Percentiles rank a stretch among this genome's conserved stretches.
Conservation (phyloP, 1,139 yeast genomes). For the Casaregolazyma lundiana region DNA sequence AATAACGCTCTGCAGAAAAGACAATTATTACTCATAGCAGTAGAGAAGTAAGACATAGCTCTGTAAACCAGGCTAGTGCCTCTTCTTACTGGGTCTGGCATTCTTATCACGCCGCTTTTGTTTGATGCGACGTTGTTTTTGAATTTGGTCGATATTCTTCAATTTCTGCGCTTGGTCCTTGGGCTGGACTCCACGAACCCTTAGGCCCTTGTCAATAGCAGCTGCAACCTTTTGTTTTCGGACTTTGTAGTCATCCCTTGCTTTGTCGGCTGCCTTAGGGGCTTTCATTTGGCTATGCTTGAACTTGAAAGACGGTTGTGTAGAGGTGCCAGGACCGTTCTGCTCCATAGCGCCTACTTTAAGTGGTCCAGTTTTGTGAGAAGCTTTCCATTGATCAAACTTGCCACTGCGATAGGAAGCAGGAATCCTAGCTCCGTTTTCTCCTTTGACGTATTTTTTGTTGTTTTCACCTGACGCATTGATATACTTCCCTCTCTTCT, state of each 20-base stretch:
- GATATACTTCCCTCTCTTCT: constrained; percentile 85
- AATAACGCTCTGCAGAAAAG: no score
- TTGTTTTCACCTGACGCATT: constrained; percentile 68
- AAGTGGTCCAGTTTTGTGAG: constrained; percentile 49
- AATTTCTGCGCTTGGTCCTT: constrained; percentile 39
- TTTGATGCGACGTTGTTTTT: constrained; percentile 66
- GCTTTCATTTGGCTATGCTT: constrained; percentile 73
- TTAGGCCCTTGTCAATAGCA: constrained; percentile 72
- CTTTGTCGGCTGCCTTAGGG: constrained; percentile 85
- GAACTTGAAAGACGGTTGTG: constrained; percentile 40
- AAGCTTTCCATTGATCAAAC: constrained; percentile 84
- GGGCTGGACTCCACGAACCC: constrained; percentile 55
- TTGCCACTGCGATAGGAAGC: constrained; percentile 90
- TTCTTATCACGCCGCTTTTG: constrained; percentile 80
- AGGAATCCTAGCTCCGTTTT: constrained; percentile 88
- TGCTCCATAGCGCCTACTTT: constrained; percentile 54
- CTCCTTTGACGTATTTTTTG: constrained; percentile 81
- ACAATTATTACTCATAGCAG: no score
- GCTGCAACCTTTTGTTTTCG: constrained; percentile 80
- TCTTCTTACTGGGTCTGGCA: constrained; percentile 66
- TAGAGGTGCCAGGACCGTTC: constrained; percentile 28
- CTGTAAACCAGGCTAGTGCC: no score
- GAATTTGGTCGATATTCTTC: constrained; percentile 65
- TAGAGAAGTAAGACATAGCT: no score
- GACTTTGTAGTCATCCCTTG: constrained; percentile 76